These are phyloP conservation scores for Metschnikowia drakensbergensis DNA, from an alignment of 805 yeast genomes.

Conservation along the genomic window DNA sequence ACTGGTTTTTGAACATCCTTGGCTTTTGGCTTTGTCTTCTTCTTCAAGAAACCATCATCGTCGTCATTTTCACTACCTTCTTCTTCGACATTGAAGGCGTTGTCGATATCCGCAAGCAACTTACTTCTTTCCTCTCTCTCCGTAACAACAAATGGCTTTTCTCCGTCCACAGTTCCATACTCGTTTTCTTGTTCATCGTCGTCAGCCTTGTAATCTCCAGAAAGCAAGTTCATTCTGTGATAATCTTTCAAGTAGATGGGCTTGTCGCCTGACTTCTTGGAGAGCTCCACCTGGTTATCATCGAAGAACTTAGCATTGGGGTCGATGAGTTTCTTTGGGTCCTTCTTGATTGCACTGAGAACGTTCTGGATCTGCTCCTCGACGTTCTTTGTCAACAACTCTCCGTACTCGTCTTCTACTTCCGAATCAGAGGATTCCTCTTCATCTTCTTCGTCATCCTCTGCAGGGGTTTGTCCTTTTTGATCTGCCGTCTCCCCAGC, in stretches of 20 bases:
- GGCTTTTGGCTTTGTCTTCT: constrained; percentile 42
- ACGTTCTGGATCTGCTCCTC: constrained; percentile 77
- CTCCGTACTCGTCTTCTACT: constrained; percentile 91
- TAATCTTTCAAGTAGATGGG: constrained; percentile 91
- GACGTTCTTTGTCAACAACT: constrained; percentile 78
- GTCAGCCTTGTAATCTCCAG: constrained; percentile 58
- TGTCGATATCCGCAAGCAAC: constrained; percentile 72
- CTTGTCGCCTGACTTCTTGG: constrained; percentile 33
- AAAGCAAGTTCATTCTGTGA: constrained; percentile 77
- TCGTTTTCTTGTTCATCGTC: constrained; percentile 30
- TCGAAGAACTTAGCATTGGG: constrained; percentile 72
- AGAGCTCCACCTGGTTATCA: constrained; percentile 45
- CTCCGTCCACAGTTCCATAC: constrained; percentile 44
- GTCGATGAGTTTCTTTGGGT: constrained; percentile 65
- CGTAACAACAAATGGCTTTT: constrained; percentile 69
- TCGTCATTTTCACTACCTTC: constrained; percentile 43
- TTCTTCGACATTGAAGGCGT: constrained; percentile 46
- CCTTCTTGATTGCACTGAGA: constrained; percentile 60
- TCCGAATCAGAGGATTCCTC: constrained; percentile 43
- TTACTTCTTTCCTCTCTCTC: constrained; percentile 72
- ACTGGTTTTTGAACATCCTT: constrained; percentile 22
- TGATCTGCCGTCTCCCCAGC: constrained; percentile 10
- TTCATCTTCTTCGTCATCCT: constrained; percentile 28
- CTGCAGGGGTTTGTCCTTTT: constrained; percentile 25
- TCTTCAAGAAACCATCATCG: constrained; percentile 53